Conservation (phyloP, 208 protist species). For the Trypanosoma platydactyli region DNA sequence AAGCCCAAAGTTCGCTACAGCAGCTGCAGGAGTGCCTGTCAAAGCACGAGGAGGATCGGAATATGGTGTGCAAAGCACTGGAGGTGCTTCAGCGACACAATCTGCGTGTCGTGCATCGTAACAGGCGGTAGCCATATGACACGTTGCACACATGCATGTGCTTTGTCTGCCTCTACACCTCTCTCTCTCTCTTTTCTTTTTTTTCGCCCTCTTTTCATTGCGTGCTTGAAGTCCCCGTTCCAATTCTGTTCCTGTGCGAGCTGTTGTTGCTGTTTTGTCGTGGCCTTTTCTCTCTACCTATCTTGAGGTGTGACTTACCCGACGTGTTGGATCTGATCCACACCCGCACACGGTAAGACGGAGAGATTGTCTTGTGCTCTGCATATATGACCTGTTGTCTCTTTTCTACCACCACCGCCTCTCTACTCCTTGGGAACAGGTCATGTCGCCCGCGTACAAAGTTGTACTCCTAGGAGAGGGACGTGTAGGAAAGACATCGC, state of each 20-base stretch:
- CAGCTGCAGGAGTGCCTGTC: constrained; percentile 1
- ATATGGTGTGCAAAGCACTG: neutral
- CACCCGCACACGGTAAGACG: too few relatives aligned
- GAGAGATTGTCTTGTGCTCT: too few relatives aligned
- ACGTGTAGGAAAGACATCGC: constrained; percentile 83
- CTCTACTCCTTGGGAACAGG: neutral
- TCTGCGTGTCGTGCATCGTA: constrained; percentile 14
- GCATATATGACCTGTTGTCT: too few relatives aligned
- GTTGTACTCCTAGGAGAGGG: constrained; percentile 83
- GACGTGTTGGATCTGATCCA: too few relatives aligned
- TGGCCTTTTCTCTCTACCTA: neutral
- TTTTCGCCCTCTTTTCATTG: constrained; percentile 1
- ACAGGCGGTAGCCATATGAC: neutral
- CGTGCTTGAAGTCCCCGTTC: neutral
- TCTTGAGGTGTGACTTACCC: too few relatives aligned
- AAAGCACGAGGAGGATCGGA: constrained; percentile 8
- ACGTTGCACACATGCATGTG: neutral
- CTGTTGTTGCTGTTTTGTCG: too few relatives aligned
- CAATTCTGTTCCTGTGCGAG: too few relatives aligned
- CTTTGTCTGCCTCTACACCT: neutral
- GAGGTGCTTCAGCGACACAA: neutral
- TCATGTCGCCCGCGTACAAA: constrained; percentile 41
- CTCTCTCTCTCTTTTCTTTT: constrained; percentile 15
- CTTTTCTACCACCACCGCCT: neutral
- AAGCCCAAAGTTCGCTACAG: constrained; percentile 16